Evolutionary conservation across 768 basidiomycete species (phyloP), one percentile per base, ranked within the genome.

Genomic region (Podaxis rugospora): DNA sequence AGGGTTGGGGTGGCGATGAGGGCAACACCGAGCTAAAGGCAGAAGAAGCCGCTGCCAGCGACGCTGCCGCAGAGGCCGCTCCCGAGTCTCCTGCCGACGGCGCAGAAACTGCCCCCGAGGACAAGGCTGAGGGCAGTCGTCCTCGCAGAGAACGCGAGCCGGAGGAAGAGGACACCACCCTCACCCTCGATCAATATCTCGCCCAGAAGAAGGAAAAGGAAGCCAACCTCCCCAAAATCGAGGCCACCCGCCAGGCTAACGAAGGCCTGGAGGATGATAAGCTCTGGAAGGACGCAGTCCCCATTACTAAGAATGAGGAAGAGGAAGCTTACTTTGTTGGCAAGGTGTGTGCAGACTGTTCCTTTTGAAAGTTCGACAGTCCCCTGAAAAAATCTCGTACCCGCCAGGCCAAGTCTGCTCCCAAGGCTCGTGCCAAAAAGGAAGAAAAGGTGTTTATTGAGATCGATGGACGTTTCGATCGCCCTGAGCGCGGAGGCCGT

Each of bases 1-100:
- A 93, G 71, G 89, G 88, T 66, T 98, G 96, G 96, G 96, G 96
- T 65, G 92, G 90, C 44, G 93, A 95, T 65, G 92, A 95, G 67
- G 93, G 90, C 67, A 82, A 78, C 66, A 74, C 89, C 40, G 96
- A 98, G 75, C 82, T 93, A 69, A 88, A 88, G 76, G 82, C 80
- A 36, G 95, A 98, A 73, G 75, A 85, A 62, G 88, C 84, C 28
- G 96, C 89, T 57, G 82, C 75, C 51, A 78, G 73, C 65, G 94
- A 96, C 69, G 92, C 87, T 42, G 78, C 76, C 23, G 80, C 73
- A 23, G 90, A 91, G 57, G 65, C 66, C 69, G 81, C 79, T 50
- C 71, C 74, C 52, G 71, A 75, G 56, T 23, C 69, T 9, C 67
- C 73, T 25, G 64, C 70, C 23, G 66, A 66, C 23, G 71, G 67